phyloP scores from a whole-genome alignment of 805 yeast genomes.

The Ogataea sp. region DNA sequence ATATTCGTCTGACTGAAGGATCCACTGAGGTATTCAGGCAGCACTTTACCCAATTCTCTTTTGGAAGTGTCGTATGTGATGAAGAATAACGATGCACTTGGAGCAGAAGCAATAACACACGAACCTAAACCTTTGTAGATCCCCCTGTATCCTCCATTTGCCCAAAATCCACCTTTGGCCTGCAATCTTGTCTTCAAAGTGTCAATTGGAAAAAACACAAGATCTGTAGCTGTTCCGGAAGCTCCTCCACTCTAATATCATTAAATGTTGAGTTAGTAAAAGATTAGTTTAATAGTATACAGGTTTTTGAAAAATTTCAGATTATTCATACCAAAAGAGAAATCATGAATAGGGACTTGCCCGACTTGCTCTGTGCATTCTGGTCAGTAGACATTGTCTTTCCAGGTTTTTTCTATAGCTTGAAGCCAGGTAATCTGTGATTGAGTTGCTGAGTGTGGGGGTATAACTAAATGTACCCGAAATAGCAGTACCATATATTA shows the following conservation, averaged over 20 bases:
- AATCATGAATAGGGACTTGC: background rate
- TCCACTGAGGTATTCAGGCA: conserved; percentile 17
- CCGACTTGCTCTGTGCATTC: too few species aligned
- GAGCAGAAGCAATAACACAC: conserved; percentile 92
- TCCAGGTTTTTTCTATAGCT: too few species aligned
- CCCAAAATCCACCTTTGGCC: conserved; percentile 90
- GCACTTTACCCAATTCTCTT: conserved; percentile 13
- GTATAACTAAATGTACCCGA: too few species aligned
- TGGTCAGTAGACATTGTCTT: too few species aligned
- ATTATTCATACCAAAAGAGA: background rate
- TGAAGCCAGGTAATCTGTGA: too few species aligned
- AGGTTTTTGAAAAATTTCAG: too few species aligned
- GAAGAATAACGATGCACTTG: conserved; percentile 70
- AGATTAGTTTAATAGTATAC: too few species aligned
- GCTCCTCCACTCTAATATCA: conserved; percentile 69
- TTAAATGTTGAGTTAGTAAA: conserved; percentile 1
- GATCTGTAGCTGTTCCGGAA: conserved; percentile 94
- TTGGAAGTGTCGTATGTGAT: conserved; percentile 80
- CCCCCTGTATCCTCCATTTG: conserved; percentile 89
- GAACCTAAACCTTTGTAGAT: conserved; percentile 90
- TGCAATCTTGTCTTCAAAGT: conserved; percentile 91
- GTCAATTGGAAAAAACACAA: conserved; percentile 93
- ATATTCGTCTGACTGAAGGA: conserved; percentile 7
- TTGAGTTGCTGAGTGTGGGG: too few species aligned
- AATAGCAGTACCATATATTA: too few species aligned